phyloP scores from a whole-genome alignment of 257 asterid genomes.

The Rubia yunnanensis region DNA sequence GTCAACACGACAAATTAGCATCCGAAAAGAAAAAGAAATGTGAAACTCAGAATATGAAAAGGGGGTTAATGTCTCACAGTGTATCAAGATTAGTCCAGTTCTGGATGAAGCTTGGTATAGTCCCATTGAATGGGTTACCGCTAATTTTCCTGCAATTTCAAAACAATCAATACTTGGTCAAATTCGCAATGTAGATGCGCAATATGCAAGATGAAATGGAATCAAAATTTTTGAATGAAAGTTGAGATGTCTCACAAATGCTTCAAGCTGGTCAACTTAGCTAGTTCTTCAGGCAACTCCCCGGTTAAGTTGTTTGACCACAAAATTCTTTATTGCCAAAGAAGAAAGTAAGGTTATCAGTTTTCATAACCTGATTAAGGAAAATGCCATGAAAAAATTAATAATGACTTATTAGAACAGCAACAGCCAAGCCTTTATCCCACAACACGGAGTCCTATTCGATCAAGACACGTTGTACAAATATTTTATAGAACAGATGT shows the following conservation, averaged over 20 bases:
- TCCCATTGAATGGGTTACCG: conserved; percentile 53
- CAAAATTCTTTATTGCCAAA: conserved; percentile 25
- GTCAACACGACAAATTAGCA: conserved; percentile 5
- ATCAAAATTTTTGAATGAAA: not conserved
- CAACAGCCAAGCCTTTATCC: no score
- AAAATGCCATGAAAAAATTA: not conserved
- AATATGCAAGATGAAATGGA: not conserved
- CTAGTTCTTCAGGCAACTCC: conserved; percentile 39
- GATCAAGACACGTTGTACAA: no score
- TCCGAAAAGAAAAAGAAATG: not conserved
- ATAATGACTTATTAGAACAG: no score
- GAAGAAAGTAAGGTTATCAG: not conserved
- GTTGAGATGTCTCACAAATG: conserved; percentile 40
- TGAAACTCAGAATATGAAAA: not conserved
- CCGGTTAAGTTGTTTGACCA: conserved; percentile 63
- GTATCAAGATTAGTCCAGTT: conserved; percentile 35
- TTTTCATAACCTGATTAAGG: conserved; percentile 6
- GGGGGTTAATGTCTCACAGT: conserved; percentile 41
- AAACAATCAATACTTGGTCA: not conserved
- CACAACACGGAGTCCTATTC: no score
- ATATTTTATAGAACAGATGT: no score
- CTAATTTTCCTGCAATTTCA: conserved; percentile 34
- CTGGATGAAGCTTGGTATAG: no score
- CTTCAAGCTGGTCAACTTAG: conserved; percentile 37
- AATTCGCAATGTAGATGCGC: no score